Evolutionary conservation across 345 rosid genomes (phyloP).

Genomic region (Triadica sebifera): DNA sequence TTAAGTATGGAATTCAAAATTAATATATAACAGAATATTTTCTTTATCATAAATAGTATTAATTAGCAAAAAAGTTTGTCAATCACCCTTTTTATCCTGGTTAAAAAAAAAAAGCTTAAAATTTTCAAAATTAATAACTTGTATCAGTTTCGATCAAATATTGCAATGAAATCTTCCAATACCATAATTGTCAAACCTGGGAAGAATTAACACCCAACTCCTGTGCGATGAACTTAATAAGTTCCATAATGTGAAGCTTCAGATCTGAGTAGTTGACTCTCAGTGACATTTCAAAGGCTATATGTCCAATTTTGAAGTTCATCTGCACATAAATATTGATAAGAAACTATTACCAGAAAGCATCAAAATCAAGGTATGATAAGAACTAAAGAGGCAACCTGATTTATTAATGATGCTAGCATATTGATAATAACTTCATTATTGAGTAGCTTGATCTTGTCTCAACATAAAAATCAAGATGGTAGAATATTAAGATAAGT

Average conservation of each 20-base stretch:
- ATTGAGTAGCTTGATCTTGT: neutral
- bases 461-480: neutral
- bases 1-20: neutral
- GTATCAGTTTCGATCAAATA: neutral
- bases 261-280: constrained; percentile 49
- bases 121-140: neutral
- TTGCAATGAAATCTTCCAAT: neutral
- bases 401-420: constrained; percentile 1
- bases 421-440: neutral
- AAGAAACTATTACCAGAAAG: constrained; percentile 17
- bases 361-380: constrained; percentile 6
- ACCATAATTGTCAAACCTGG: constrained; percentile 46
- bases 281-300: constrained; percentile 59
- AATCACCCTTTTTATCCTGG: neutral
- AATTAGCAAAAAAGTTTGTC: neutral
- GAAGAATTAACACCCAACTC: constrained; percentile 53
- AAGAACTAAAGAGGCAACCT: constrained; percentile 7
- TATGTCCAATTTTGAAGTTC: constrained; percentile 50
- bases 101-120: neutral
- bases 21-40: neutral
- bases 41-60: neutral
- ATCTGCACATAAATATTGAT: constrained; percentile 33
- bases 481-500: neutral
- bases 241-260: constrained; percentile 48
- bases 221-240: constrained; percentile 46